Evolutionary conservation across 116 monocot species (phyloP).

Genomic region (Phalaenopsis hybrid): DNA sequence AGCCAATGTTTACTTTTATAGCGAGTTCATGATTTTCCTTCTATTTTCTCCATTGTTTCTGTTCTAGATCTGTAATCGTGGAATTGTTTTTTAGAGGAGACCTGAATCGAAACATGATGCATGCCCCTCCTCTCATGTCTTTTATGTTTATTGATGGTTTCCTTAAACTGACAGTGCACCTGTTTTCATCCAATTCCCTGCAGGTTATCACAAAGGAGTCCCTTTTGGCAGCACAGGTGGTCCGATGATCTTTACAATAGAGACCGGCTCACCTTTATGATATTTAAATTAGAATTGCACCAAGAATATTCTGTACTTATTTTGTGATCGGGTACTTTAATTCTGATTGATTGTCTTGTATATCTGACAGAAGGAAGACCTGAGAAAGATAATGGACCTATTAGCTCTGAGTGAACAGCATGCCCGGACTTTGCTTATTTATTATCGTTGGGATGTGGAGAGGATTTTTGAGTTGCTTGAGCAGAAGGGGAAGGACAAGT

Average conservation of each 20-base stretch:
- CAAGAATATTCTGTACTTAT: background rate
- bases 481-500: constrained; percentile 42
- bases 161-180: background rate
- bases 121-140: background rate
- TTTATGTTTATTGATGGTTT: background rate
- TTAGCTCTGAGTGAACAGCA: constrained; percentile 51
- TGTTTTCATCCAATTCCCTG: background rate
- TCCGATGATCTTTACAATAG: background rate
- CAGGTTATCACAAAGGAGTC: constrained; percentile 70
- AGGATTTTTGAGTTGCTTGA: constrained; percentile 61
- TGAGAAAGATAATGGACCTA: constrained; percentile 61
- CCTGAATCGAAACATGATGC: background rate
- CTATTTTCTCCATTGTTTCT: background rate
- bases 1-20: background rate
- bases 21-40: background rate
- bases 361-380: constrained; percentile 42
- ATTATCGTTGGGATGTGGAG: constrained; percentile 70
- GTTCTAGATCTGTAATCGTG: background rate
- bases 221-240: constrained; percentile 63
- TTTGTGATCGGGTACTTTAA: constrained; percentile 1
- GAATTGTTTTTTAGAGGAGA: background rate
- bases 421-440: constrained; percentile 60
- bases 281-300: background rate
- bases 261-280: background rate
- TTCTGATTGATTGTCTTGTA: constrained; percentile 4